Base-by-base conservation (phyloP, 2,329 filamentous ascomycete genomes). In the Stagonosporopsis rhizophila region DNA sequence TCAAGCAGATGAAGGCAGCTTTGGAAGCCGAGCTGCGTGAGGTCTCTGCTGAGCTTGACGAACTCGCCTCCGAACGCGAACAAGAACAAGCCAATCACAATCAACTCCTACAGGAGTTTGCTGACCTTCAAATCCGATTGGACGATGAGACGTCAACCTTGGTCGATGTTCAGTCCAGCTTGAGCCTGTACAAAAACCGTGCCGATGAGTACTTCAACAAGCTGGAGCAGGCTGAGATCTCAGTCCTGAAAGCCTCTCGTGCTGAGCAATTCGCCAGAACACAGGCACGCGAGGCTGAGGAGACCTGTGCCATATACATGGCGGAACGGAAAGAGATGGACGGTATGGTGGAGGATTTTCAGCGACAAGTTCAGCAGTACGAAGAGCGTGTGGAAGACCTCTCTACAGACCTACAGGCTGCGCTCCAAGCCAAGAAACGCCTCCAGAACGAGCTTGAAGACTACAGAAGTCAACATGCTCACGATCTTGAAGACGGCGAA, bases 131-230 rank as follows among this genome's bases (percentile, higher is more conserved):
- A 70, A 96, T 98, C 66, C 87, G 92, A 41, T 84, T 98, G 15
- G 95, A 98, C 72, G 89, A 90, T 6, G 95, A 98, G 77, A 86
- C 87, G 1, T 96, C 92, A 1, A 94, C 90, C 74, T 83, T 94
- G 25, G 85, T 88, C 25, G 94, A 99, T 74, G 87, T 96, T 40
- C 87, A 87, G 7, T 89, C 92, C 3, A 96, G 90, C 74, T 83
- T 98, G 38, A 88, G 87, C 58, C 80, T 97, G 59, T 99, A 98
- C 82, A 97, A 96, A 83, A 87, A 86, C 61, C 88, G 94, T 39
- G 90, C 94, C 4, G 92, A 98, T 71, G 94, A 98, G 73, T 98
- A 99, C 77, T 99, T 97, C 78, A 90, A 87, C 80, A 97, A 96
- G 78, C 86, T 99, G 19, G 94, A 99, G 76, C 94, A 98, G 73